Conservation (phyloP, 441 rosid species). For the Populus tomentosa region DNA sequence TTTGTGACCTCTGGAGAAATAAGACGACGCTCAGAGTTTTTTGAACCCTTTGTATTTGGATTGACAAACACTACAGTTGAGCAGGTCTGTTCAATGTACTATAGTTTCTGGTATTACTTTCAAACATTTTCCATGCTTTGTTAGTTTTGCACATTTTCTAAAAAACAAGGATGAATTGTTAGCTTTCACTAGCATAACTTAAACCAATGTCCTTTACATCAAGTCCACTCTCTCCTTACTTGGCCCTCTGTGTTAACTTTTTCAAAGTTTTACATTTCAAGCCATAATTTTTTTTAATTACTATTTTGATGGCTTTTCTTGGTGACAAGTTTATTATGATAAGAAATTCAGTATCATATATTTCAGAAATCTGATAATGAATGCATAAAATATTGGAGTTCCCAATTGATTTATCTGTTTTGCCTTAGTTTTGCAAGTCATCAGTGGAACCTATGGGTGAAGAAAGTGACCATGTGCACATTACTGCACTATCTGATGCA, state of each 20-base stretch:
- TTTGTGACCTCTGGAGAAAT: slow-evolving; percentile 96
- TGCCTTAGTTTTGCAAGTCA: slow-evolving; percentile 88
- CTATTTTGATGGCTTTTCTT: not conserved
- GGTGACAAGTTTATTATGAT: not conserved
- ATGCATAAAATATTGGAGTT: not conserved
- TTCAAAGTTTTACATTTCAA: not conserved
- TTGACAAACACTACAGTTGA: slow-evolving; percentile 77
- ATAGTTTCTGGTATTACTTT: not conserved
- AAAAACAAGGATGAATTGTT: not conserved
- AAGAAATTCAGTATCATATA: not conserved
- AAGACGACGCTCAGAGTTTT: slow-evolving; percentile 75
- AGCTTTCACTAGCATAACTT: not conserved
- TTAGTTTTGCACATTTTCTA: not conserved
- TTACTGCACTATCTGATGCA: slow-evolving; percentile 87
- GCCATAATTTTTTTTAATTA: not conserved
- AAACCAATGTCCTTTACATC: too few species aligned
- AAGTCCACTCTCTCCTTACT: not conserved
- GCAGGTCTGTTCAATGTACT: slow-evolving; percentile 54
- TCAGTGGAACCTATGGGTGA: slow-evolving; percentile 99
- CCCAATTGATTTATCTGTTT: slow-evolving; percentile 12
- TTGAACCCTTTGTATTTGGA: slow-evolving; percentile 85
- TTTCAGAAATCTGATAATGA: not conserved
- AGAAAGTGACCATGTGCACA: slow-evolving; percentile 96
- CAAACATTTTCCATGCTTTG: not conserved
- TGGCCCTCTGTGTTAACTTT: not conserved